These are phyloP conservation scores for Penicillium malachiteum DNA, from an alignment of 495 filamentous ascomycete species.

Conservation along the genomic window DNA sequence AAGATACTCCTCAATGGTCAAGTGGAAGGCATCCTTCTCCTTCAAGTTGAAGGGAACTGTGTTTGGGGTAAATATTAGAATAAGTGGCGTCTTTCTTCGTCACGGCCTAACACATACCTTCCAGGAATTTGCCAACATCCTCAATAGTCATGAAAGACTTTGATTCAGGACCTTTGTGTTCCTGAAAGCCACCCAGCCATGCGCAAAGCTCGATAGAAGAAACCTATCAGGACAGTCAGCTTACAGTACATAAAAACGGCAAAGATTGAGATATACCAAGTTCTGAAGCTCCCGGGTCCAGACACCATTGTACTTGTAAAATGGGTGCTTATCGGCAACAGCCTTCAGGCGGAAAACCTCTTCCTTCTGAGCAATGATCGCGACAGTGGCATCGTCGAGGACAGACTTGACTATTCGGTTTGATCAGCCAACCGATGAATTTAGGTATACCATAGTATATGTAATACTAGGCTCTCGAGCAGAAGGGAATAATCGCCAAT, in stretches of 20 bases:
- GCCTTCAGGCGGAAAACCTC: slow-evolving; percentile 55
- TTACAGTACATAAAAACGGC: not conserved
- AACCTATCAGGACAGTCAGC: slow-evolving; percentile 35
- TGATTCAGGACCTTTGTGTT: slow-evolving; percentile 40
- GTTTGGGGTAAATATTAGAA: slow-evolving; percentile 1
- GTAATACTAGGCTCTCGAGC: too few relatives aligned
- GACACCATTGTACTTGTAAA: slow-evolving; percentile 90
- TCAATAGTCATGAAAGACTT: slow-evolving; percentile 76
- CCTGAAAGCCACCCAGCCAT: slow-evolving; percentile 68
- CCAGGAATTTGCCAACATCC: slow-evolving; percentile 73
- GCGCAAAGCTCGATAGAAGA: slow-evolving; percentile 68
- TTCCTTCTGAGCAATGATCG: slow-evolving; percentile 44
- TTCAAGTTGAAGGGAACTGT: slow-evolving; percentile 95
- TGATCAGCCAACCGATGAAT: not conserved
- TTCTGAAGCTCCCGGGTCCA: slow-evolving; percentile 88
- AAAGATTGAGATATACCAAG: slow-evolving; percentile 44
- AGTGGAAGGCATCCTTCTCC: slow-evolving; percentile 83
- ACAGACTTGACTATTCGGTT: slow-evolving; percentile 38
- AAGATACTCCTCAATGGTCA: slow-evolving; percentile 96
- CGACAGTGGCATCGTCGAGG: slow-evolving; percentile 40
- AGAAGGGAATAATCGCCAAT: too few relatives aligned
- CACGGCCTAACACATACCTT: slow-evolving; percentile 63
- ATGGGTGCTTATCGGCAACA: slow-evolving; percentile 79
- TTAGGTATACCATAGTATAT: too few relatives aligned
- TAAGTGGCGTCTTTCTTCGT: not conserved